Evolutionary conservation across 306 rosid species (phyloP).

Genomic region (Prinsepia uniflora): DNA sequence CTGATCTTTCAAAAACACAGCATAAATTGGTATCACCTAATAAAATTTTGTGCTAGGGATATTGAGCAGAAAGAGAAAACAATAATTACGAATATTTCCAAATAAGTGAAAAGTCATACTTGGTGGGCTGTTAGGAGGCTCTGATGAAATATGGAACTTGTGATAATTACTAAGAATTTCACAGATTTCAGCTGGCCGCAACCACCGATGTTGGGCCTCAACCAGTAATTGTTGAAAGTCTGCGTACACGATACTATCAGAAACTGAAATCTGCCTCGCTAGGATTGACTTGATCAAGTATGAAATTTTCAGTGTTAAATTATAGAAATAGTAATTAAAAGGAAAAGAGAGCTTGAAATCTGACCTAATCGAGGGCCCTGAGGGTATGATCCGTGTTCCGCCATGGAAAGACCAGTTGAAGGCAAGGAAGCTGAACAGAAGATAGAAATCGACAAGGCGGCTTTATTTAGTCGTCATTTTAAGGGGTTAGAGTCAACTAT

Average conservation of each 20-base stretch:
- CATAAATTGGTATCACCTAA: background rate
- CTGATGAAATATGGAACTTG: constrained; percentile 63
- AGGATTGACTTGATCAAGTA: background rate
- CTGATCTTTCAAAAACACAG: background rate
- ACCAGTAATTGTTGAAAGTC: constrained; percentile 60
- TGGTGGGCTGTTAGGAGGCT: constrained; percentile 81
- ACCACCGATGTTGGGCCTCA: constrained; percentile 89
- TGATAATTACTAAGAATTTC: constrained; percentile 75
- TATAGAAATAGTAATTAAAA: background rate
- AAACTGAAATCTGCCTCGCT: background rate
- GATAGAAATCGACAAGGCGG: background rate
- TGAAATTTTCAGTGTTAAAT: background rate
- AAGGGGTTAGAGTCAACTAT: background rate
- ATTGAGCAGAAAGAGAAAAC: background rate
- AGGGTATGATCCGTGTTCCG: constrained; percentile 59
- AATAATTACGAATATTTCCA: background rate
- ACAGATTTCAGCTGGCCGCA: constrained; percentile 95
- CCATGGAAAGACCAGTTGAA: constrained; percentile 39
- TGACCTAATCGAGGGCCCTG: constrained; percentile 73
- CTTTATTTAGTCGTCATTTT: background rate
- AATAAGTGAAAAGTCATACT: constrained; percentile 47
- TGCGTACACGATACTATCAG: constrained; percentile 35
- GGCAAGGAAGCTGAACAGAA: background rate
- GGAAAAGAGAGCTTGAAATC: constrained; percentile 17
- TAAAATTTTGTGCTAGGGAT: background rate